Base-by-base conservation (phyloP, 306 rosid genomes). In the Argentina anserina region DNA sequence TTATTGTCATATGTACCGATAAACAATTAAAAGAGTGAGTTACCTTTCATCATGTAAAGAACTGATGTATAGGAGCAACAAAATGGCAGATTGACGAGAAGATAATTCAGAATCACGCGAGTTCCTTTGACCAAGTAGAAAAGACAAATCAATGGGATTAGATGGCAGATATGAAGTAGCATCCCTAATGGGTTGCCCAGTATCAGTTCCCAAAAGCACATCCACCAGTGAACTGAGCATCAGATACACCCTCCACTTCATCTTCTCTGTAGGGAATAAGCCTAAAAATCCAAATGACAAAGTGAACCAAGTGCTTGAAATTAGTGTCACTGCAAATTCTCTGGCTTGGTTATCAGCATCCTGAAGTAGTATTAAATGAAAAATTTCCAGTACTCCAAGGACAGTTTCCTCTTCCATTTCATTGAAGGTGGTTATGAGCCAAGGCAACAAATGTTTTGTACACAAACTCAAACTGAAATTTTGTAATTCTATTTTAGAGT, bases 261-360 rank as follows among this genome's bases (percentile, higher is more conserved):
- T 86, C 75, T 81, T 82, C 14, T 88, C 87, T 39, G 92, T 86
- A 13, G 89, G 84, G 79, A 86, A 94, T 79, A 90, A 80, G 78
- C 98, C 97, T 52, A 91, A 86, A 81, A 94, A 94, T 80, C 88
- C 97, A 79, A 81, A 91, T 15, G 96, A 91, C 73, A 94, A 85
- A 80, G 90, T 85, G 84, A 94, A 91, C 96, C 98, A 94, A 75
- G 86, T 74, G 63, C 79, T 72, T 18, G 91, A 88, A 76, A 84
- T 87, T 77, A 94, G 72, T 9, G 80, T 64, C 78, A 85, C 77
- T 3, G 89, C 92, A 62, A 89, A 85, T 75, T 83, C 87, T 18
- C 56, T 59, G 65, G 78, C 67, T 75, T 72, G 78, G 82, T 26
- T 79, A 58, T 85, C 71, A 56, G 81, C 72, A 39, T 85, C 86